phyloP scores from a whole-genome alignment of 129 eudicot genomes.

The carrot (Daucus carota) region DH1_v3.0 NC_030382.2:39957501-39958000 shows the following conservation, averaged over 20 bases:
- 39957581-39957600: slow-evolving; percentile 59
- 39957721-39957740: slow-evolving; percentile 56
- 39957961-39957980: slow-evolving; percentile 51
- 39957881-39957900: slow-evolving; percentile 86
- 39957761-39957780: slow-evolving; percentile 59
- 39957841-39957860: slow-evolving; percentile 61
- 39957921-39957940: slow-evolving; percentile 59
- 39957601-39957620: slow-evolving; percentile 56
- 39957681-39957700: slow-evolving; percentile 50
- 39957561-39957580: slow-evolving; percentile 60
- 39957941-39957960: slow-evolving; percentile 68
- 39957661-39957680: slow-evolving; percentile 57
- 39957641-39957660: slow-evolving; percentile 64
- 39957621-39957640: slow-evolving; percentile 66
- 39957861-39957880: slow-evolving; percentile 52
- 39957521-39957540: slow-evolving; percentile 73
- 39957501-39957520: slow-evolving; percentile 76
- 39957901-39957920: slow-evolving; percentile 51
- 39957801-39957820: slow-evolving; percentile 71
- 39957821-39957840: slow-evolving; percentile 45
- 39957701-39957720: slow-evolving; percentile 50
- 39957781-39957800: slow-evolving; percentile 59
- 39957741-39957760: slow-evolving; percentile 79
- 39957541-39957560: slow-evolving; percentile 42
- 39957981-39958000: slow-evolving; percentile 55